Percentiles rank a stretch among this genome's conserved stretches.
These are phyloP conservation scores for Colletotrichum truncatum DNA, from an alignment of 2,329 filamentous ascomycete genomes.

Conservation along the genomic window DNA sequence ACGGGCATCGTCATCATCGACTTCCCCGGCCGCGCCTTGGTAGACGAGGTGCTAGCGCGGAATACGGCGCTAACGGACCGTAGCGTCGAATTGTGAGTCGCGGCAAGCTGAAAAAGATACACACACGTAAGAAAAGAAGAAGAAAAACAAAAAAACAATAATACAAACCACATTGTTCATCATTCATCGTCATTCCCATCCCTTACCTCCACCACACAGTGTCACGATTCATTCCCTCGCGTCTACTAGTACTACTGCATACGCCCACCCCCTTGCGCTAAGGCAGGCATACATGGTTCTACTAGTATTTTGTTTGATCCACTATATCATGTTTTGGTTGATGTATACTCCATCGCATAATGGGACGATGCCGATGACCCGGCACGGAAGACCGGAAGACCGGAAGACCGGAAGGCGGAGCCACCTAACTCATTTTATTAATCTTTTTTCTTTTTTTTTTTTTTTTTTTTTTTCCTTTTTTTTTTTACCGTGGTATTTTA, in stretches of 20 bases:
- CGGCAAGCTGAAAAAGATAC: background rate
- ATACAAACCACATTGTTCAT: background rate
- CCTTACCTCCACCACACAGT: background rate
- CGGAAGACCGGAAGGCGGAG: too few species aligned
- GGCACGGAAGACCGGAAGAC: too few species aligned
- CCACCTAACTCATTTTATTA: too few species aligned
- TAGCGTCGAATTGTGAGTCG: conserved; percentile 12
- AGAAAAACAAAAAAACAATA: background rate
- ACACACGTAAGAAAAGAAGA: background rate
- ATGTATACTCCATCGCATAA: too few species aligned
- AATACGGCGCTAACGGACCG: conserved; percentile 42
- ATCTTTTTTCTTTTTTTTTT: too few species aligned
- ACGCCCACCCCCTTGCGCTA: too few species aligned
- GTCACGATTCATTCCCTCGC: background rate
- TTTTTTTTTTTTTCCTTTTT: too few species aligned
- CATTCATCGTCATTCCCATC: background rate
- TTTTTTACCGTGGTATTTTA: too few species aligned
- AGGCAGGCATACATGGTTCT: too few species aligned
- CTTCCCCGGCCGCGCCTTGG: conserved; percentile 54
- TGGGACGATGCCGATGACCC: too few species aligned
- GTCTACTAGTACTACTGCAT: background rate
- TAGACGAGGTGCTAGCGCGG: conserved; percentile 52
- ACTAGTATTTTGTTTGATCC: too few species aligned
- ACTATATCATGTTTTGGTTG: too few species aligned
- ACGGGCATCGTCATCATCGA: conserved; percentile 59